Percentiles rank a stretch among this genome's conserved stretches.
phyloP scores from a whole-genome alignment of 495 filamentous ascomycete genomes.

The Durotheca rogersii region DNA sequence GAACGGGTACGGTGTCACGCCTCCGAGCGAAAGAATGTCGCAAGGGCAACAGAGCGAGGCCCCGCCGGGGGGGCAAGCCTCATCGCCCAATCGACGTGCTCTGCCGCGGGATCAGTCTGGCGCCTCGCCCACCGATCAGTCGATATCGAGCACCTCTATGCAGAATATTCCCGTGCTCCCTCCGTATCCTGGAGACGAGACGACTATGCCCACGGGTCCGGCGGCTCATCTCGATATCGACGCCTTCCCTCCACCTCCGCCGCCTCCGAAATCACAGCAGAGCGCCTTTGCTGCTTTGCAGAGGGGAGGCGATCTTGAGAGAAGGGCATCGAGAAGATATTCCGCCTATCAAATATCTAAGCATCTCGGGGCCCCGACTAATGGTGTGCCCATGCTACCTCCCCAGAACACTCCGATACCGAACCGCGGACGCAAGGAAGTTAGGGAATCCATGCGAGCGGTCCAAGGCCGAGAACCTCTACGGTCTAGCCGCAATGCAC shows the following conservation, averaged over 20 bases:
- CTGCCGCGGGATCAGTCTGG: conserved; percentile 49
- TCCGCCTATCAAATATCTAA: conserved; percentile 95
- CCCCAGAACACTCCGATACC: conserved; percentile 83
- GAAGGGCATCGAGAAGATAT: conserved; percentile 88
- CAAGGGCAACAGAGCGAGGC: conserved; percentile 15
- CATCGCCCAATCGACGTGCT: conserved; percentile 43
- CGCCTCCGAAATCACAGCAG: conserved; percentile 77
- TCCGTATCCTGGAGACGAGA: conserved; percentile 61
- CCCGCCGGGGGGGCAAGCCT: conserved; percentile 9
- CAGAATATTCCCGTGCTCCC: conserved; percentile 68
- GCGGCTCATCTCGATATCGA: conserved; percentile 47
- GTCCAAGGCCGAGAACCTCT: conserved; percentile 76
- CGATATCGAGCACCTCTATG: conserved; percentile 66
- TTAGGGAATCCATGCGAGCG: conserved; percentile 87
- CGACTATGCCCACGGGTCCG: conserved; percentile 42
- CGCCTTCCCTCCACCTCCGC: conserved; percentile 65
- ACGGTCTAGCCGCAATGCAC: conserved; percentile 58
- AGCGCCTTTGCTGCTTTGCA: conserved; percentile 91
- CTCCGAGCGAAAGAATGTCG: conserved; percentile 25
- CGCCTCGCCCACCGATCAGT: conserved; percentile 49
- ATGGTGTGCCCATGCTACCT: conserved; percentile 82
- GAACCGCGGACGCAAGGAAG: conserved; percentile 78
- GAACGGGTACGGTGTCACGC: conserved; percentile 42
- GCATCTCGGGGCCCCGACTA: conserved; percentile 76
- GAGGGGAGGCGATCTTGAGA: conserved; percentile 86